A percentile compares a stretch with the other conserved stretches of the same genome.
These are phyloP conservation scores for Pneumocystis jirovecii DNA, from an alignment of 1,139 yeast species.

Conservation along the genomic window DNA sequence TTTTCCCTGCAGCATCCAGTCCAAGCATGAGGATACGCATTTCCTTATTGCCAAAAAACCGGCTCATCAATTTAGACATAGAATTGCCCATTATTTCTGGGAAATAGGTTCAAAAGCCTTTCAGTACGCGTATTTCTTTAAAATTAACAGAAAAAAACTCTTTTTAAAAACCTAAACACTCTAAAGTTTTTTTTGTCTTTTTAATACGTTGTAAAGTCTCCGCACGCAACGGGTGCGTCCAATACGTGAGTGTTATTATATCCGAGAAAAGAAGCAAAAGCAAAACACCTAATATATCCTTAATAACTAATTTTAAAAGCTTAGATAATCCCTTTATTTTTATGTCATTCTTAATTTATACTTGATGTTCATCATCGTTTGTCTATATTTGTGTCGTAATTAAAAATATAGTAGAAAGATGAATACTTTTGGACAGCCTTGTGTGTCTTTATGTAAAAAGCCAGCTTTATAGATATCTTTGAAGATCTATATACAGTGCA, in stretches of 20 bases:
- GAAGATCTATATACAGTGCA: not conserved
- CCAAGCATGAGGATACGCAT: slow-evolving; percentile 72
- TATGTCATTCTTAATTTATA: too few species aligned
- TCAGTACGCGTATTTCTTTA: not conserved
- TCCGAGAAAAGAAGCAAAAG: too few species aligned
- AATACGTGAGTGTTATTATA: not conserved
- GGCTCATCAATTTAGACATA: slow-evolving; percentile 71
- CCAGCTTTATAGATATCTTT: too few species aligned
- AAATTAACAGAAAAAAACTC: not conserved
- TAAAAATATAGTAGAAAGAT: too few species aligned
- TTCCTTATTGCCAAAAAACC: slow-evolving; percentile 71
- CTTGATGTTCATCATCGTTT: too few species aligned
- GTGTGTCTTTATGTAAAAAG: not conserved
- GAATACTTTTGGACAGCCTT: not conserved
- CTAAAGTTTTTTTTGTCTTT: not conserved
- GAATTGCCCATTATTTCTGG: slow-evolving; percentile 40
- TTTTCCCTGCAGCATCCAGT: slow-evolving; percentile 82
- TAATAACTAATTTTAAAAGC: not conserved
- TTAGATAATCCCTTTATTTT: too few species aligned
- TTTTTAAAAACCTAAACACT: not conserved
- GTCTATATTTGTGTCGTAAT: too few species aligned
- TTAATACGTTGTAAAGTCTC: not conserved
- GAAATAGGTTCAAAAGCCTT: not conserved
- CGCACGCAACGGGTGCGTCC: not conserved
- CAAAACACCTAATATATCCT: not conserved